These are phyloP conservation scores for Umbelopsis isabellina DNA, from an alignment of 192 early-diverging fungal genomes.

Conservation along the genomic window DNA sequence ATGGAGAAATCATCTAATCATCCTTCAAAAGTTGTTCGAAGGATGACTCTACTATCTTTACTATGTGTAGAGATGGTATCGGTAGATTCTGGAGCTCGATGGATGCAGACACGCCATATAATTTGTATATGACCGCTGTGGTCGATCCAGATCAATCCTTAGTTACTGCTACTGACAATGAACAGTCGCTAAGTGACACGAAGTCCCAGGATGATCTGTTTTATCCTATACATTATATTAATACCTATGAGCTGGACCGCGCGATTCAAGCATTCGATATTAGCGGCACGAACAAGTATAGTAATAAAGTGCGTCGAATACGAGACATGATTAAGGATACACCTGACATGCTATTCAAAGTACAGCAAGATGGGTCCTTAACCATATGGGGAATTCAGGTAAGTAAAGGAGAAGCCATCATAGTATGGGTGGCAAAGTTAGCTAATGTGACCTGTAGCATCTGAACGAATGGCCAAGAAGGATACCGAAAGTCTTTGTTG, in stretches of 20 bases:
- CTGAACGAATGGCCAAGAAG: constrained; percentile 63
- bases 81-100: constrained; percentile 72
- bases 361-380: constrained; percentile 71
- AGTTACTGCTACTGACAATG: constrained; percentile 31
- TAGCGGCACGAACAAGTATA: neutral
- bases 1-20: constrained; percentile 15
- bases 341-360: constrained; percentile 76
- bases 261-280: constrained; percentile 29
- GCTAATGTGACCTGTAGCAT: constrained; percentile 45
- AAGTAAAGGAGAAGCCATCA: neutral
- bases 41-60: constrained; percentile 55
- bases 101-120: constrained; percentile 48
- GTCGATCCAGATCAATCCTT: constrained; percentile 70
- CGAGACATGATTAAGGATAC: constrained; percentile 69
- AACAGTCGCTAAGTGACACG: neutral
- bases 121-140: constrained; percentile 68
- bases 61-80: constrained; percentile 68
- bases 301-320: constrained; percentile 36
- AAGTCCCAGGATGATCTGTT: constrained; percentile 32
- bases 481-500: constrained; percentile 65
- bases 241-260: constrained; percentile 52
- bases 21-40: neutral
- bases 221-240: constrained; percentile 63
- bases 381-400: constrained; percentile 83
- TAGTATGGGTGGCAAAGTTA: neutral